Evolutionary conservation across 2,329 filamentous ascomycete species (phyloP).

Genomic region (Pleochaeta shiraiana): DNA sequence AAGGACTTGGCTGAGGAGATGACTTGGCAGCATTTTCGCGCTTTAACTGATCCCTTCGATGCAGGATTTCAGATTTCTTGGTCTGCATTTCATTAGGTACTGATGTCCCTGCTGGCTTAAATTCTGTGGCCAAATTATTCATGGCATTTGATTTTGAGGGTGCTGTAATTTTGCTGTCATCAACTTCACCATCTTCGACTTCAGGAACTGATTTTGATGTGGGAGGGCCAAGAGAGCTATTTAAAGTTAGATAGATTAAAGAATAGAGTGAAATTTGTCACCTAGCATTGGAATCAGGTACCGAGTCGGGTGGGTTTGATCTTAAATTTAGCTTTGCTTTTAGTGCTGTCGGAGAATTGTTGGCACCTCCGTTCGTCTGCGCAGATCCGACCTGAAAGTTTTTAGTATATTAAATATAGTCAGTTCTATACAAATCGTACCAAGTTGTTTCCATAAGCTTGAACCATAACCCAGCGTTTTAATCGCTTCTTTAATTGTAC

Average conservation of each 20-base stretch:
- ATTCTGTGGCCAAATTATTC: conserved; percentile 4
- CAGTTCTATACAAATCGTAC: neutral
- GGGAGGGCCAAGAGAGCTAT: conserved; percentile 16
- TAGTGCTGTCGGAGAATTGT: conserved; percentile 3
- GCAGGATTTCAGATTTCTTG: conserved; percentile 14
- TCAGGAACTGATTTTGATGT: conserved; percentile 22
- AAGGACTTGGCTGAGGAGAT: conserved; percentile 8
- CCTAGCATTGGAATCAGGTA: conserved; percentile 24
- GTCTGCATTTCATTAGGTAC: conserved; percentile 7
- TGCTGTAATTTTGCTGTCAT: conserved; percentile 28
- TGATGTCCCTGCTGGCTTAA: conserved; percentile 6
- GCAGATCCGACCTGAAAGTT: conserved; percentile 4
- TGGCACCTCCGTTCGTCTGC: conserved; percentile 7
- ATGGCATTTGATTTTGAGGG: conserved; percentile 1
- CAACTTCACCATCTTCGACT: conserved; percentile 53
- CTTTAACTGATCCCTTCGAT: conserved; percentile 14
- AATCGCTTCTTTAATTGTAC: conserved; percentile 47
- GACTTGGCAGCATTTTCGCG: conserved; percentile 14
- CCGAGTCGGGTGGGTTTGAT: conserved; percentile 41
- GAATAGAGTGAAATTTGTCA: conserved; percentile 8
- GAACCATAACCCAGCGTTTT: conserved; percentile 49
- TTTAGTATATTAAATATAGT: neutral
- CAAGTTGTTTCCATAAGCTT: conserved; percentile 34
- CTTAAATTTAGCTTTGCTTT: conserved; percentile 26
- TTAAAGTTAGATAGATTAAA: conserved; percentile 17